These are phyloP conservation scores for Boletus rubescentipes DNA, from an alignment of 768 basidiomycete species.

Conservation along the genomic window DNA sequence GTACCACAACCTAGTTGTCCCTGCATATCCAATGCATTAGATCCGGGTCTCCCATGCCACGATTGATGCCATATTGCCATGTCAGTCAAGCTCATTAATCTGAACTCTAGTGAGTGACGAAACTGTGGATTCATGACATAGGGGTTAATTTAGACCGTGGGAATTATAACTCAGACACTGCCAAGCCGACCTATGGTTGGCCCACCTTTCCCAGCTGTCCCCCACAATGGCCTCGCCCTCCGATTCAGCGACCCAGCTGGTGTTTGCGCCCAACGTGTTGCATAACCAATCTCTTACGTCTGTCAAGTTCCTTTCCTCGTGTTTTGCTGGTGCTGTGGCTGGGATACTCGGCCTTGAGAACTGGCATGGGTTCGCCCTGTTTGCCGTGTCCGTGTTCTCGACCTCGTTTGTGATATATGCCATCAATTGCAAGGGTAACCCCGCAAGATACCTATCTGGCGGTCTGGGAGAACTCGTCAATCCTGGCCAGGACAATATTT, in stretches of 20 bases:
- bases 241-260: constrained; percentile 53
- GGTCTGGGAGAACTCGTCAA: constrained; percentile 70
- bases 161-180: background rate
- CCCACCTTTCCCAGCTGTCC: background rate
- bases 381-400: constrained; percentile 63
- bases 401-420: constrained; percentile 64
- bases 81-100: too few species aligned
- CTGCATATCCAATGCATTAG: background rate
- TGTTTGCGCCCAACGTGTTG: constrained; percentile 65
- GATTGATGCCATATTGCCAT: background rate
- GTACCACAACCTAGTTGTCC: constrained; percentile 1
- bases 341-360: constrained; percentile 90
- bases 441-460: constrained; percentile 60
- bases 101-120: too few species aligned
- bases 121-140: constrained; percentile 2
- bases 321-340: constrained; percentile 84
- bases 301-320: constrained; percentile 79
- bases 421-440: constrained; percentile 70
- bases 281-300: constrained; percentile 61
- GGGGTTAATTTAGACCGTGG: constrained; percentile 15
- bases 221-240: constrained; percentile 46
- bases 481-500: constrained; percentile 87
- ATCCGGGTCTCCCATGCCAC: background rate
- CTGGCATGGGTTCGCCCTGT: constrained; percentile 77
- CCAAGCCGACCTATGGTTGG: too few species aligned